Evolutionary conservation across 441 rosid genomes (phyloP), one percentile per base, ranked within the genome.

Genomic region (Daphne laureola): DNA sequence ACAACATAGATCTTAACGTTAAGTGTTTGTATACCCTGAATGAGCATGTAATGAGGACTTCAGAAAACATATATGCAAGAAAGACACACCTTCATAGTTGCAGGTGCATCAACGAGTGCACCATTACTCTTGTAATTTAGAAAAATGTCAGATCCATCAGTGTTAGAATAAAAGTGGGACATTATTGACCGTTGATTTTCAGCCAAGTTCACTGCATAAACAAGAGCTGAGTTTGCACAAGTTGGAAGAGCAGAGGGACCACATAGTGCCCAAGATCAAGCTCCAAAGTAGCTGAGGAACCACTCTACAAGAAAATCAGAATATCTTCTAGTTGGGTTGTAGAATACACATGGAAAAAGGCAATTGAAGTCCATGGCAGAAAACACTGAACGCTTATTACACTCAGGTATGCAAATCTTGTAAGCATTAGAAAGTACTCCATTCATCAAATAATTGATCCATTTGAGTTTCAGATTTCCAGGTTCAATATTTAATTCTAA

Each of bases 241-340:
- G 87, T 74, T 59, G 90, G 68, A 54, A 97, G 99, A 55, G 99
- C 90, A n/a, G n/a, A 54, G 99, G 96, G 67, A 94, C 80, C 51
- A 84, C 84, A 76, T 90, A 94, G 69, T 87, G 98, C 61, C 82
- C 99, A 67, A 94, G 90, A 73, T 94, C 99, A 62, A 90, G 93
- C 87, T 87, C 96, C 91, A 94, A 78, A 72, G 71, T 74, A 62
- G 82, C 76, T 36, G 94, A 79, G 66, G 90, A 79, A 58, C 85
- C 73, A 58, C 68, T 79, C 99, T 87, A 76, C 58, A 55, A 17
- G n/a, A 21, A 55, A 45, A 66, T 17, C 16, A 31, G 53, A 35
- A 51, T 49, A n/a, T 0, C 45, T 52, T 49, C 41, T 36, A 35
- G 61, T 53, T 15, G 61, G 55, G 35, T 27, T 27, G 7, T 7